Base-by-base conservation (phyloP, 2,329 filamentous ascomycete genomes). In the Trichophyton schoenleinii region DNA sequence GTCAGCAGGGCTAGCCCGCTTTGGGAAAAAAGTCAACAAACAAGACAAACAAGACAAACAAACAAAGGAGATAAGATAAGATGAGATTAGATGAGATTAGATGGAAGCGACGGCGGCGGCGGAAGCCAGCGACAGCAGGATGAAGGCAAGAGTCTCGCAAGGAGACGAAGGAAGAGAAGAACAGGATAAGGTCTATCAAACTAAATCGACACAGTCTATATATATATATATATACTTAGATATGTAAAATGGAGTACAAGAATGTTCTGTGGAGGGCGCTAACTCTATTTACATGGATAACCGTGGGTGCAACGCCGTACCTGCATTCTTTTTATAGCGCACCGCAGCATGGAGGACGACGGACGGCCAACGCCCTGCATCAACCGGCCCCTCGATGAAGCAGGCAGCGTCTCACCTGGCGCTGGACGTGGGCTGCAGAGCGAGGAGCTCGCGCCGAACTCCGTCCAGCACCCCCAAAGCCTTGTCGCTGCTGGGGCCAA, bases 401-500 rank as follows among this genome's bases (percentile, higher is more conserved):
- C 46, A 52, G 20, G 13, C 46, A 22, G 46, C 46, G 46, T 52
- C 46, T 52, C 46, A 52, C 7, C 13, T 52, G 41, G 41, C 41
- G 41, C 41, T 44, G 41, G 41, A 52, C 20, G 20, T 18, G 18
- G 18, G 2, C 52, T 55, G 52, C 22, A 55, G 52, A 15, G 20
- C 8, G 3, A 52, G 46, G 13, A 69, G 58, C 15, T 68, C 65
- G 25, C 57, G 58, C 53, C 60, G 65, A 62, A 69, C 25, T 18
- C 60, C 63, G 34, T 62, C 52, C 9, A 69, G 49, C 34, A 68
- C 25, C 28, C 15, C n/a, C 60, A 38, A 52, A 48, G 46, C 18
- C 68, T 38, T 22, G 63, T 62, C 34, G 71, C 71, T 44, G 70
- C 70, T 3, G 77, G 75, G 22, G 20, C 73, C 77, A 69, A 83